Evolutionary conservation across 192 early-diverging fungal genomes (phyloP).

Genomic region (Coemansia sp.): DNA sequence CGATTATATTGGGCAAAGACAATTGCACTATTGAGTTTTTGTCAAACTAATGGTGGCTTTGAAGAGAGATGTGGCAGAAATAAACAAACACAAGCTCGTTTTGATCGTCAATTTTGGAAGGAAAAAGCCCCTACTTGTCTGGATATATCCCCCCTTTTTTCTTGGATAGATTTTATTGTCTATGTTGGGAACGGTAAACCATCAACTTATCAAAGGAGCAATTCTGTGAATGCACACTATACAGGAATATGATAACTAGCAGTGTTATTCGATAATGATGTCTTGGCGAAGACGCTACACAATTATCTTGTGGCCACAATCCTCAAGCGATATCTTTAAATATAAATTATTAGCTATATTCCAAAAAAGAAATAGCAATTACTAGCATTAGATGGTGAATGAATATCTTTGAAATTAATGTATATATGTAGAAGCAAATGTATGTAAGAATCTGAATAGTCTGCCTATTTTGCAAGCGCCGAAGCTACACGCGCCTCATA

Average conservation of each 20-base stretch:
- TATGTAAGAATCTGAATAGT: background rate
- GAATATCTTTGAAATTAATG: background rate
- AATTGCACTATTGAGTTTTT: background rate
- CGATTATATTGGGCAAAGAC: background rate
- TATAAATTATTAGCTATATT: background rate
- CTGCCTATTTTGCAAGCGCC: conserved; percentile 18
- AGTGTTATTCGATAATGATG: background rate
- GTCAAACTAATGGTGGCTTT: background rate
- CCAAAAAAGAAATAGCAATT: too few species aligned
- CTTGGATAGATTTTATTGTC: too few species aligned
- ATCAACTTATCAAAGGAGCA: too few species aligned
- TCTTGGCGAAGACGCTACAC: background rate
- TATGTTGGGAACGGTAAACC: too few species aligned
- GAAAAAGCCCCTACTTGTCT: too few species aligned
- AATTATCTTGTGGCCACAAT: too few species aligned
- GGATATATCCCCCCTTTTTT: too few species aligned
- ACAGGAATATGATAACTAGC: background rate
- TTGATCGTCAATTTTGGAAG: too few species aligned
- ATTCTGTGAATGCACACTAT: too few species aligned
- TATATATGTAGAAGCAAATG: background rate
- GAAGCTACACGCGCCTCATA: conserved; percentile 25
- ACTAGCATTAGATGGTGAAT: too few species aligned
- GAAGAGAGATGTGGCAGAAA: background rate
- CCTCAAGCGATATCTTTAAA: too few species aligned
- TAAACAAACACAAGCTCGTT: conserved; percentile 6